Evolutionary conservation across 2,329 filamentous ascomycete genomes (phyloP).

Genomic region (Alternaria conjuncta): DNA sequence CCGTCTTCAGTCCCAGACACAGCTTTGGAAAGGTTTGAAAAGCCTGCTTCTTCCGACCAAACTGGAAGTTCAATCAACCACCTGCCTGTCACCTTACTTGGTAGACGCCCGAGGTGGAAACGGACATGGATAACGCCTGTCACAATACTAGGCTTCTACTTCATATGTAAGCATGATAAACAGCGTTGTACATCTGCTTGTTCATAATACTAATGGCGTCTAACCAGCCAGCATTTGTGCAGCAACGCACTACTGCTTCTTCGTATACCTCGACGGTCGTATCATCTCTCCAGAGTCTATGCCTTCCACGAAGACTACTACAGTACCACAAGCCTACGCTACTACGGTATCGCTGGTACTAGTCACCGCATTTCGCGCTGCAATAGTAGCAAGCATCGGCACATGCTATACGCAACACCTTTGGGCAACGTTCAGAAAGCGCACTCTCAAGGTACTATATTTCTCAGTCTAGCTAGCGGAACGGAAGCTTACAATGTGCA

Average conservation of each 20-base stretch:
- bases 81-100: not conserved
- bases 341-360: not conserved
- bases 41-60: not conserved
- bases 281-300: not conserved
- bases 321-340: not conserved
- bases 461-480: accelerated
- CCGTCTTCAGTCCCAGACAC: not conserved
- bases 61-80: not conserved
- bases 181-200: accelerated
- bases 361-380: not conserved
- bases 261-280: not conserved
- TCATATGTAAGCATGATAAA: not conserved
- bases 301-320: not conserved
- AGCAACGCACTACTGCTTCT: not conserved
- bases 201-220: accelerated
- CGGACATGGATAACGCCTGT: not conserved
- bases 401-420: not conserved
- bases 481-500: not conserved
- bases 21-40: accelerated
- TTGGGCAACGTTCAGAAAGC: not conserved
- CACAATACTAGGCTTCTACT: not conserved
- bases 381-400: not conserved
- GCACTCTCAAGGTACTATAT: not conserved
- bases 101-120: not conserved
- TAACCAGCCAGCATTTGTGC: not conserved